Evolutionary conservation across 2,329 filamentous ascomycete genomes (phyloP).

Genomic region (Rasamsonia emersonii): DNA sequence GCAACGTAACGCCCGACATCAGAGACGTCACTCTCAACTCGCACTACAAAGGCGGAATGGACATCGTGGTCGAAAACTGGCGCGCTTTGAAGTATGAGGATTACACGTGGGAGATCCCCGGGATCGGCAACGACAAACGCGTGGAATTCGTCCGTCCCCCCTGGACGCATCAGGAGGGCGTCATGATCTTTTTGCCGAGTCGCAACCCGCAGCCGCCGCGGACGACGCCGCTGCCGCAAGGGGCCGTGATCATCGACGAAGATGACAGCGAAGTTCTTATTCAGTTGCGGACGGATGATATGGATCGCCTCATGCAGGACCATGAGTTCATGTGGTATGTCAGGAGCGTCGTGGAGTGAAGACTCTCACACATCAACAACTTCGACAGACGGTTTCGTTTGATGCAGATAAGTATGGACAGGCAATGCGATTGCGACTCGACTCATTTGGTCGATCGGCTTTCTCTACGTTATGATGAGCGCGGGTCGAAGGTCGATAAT

Average conservation of each 20-base stretch:
- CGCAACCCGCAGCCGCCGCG: background rate
- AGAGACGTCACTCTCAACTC: background rate
- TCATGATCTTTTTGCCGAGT: background rate
- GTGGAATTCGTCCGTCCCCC: conserved; percentile 1
- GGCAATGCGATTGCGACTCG: no score
- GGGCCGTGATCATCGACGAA: background rate
- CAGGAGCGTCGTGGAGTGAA: no score
- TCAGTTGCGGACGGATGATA: no score
- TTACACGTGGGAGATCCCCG: background rate
- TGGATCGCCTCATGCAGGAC: no score
- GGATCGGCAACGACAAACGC: background rate
- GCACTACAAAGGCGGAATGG: background rate
- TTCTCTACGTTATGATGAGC: no score
- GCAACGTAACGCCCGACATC: background rate
- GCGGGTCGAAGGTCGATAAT: no score
- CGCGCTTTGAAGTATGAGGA: background rate
- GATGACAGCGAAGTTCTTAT: no score
- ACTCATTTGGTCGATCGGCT: no score
- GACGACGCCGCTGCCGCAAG: background rate
- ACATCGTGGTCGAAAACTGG: background rate
- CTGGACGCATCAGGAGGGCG: conserved; percentile 1
- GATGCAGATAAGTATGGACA: no score
- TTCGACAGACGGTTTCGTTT: no score
- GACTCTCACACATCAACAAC: no score
- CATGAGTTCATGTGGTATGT: no score